phyloP scores from a whole-genome alignment of 1,139 yeast genomes.

The Barnettozyma hawaiiensis region DNA sequence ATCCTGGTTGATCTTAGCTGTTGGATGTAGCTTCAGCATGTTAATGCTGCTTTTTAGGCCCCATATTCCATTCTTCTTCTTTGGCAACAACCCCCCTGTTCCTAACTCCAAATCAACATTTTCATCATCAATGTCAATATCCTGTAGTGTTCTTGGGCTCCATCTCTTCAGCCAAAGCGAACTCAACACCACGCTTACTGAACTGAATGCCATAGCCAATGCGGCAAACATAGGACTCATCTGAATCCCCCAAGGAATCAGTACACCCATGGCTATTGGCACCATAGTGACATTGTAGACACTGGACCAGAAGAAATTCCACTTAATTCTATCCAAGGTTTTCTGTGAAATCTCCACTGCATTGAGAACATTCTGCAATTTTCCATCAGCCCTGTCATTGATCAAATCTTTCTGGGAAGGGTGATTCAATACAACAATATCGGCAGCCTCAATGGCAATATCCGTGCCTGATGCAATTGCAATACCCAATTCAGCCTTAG shows the following conservation, averaged over 20 bases:
- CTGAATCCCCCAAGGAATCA: constrained; percentile 72
- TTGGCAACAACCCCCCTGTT: too few relatives aligned
- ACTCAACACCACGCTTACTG: constrained; percentile 81
- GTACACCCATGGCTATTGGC: constrained; percentile 92
- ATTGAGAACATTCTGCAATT: constrained; percentile 40
- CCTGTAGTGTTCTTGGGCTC: constrained; percentile 38
- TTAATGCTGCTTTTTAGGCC: constrained; percentile 13
- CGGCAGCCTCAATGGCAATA: constrained; percentile 94
- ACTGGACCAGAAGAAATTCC: constrained; percentile 82
- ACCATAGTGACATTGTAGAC: constrained; percentile 82
- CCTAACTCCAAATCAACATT: constrained; percentile 16
- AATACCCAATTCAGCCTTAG: constrained; percentile 82
- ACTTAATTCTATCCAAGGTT: constrained; percentile 70
- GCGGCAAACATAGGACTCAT: constrained; percentile 90
- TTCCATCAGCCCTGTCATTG: constrained; percentile 4
- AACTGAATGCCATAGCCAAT: constrained; percentile 88
- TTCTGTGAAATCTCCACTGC: constrained; percentile 67
- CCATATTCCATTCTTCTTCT: constrained; percentile 13
- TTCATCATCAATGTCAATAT: constrained; percentile 4
- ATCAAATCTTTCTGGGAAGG: constrained; percentile 3
- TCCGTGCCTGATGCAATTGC: constrained; percentile 93
- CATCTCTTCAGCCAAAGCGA: constrained; percentile 67
- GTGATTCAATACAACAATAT: constrained; percentile 62
- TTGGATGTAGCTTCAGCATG: constrained; percentile 5
- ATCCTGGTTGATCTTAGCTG: constrained; percentile 8